Percentiles rank a stretch among this genome's conserved stretches.
Evolutionary conservation across 2,329 filamentous ascomycete species (phyloP).

Genomic region (Aureobasidium zeae): DNA sequence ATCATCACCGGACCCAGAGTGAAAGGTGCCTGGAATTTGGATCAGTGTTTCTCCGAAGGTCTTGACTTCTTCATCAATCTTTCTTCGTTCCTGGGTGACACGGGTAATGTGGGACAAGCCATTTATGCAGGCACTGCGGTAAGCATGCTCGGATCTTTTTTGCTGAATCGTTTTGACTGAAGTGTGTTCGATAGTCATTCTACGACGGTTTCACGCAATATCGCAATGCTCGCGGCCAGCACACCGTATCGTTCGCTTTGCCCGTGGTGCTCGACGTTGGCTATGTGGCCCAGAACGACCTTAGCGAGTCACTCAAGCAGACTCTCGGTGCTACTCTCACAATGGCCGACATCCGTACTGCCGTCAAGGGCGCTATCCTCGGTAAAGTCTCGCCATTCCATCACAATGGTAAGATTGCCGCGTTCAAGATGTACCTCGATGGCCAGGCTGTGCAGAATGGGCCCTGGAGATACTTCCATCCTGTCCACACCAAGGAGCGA

Average conservation of each 20-base stretch:
- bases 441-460: neutral
- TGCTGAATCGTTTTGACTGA: neutral
- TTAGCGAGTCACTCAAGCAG: neutral
- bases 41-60: neutral
- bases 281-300: neutral
- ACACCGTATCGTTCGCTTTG: neutral
- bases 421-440: neutral
- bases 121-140: constrained; percentile 17
- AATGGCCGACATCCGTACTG: neutral
- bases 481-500: neutral
- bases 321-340: neutral
- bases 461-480: neutral
- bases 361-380: neutral
- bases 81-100: constrained; percentile 14
- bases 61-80: constrained; percentile 26
- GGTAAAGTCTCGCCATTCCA: neutral
- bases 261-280: neutral
- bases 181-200: neutral
- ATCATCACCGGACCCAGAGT: neutral
- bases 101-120: constrained; percentile 15
- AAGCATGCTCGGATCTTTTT: neutral
- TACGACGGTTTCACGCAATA: neutral
- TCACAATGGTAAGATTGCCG: neutral
- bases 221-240: neutral
- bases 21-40: neutral